Base-by-base conservation (phyloP, 306 rosid species). In the Pyrus pyrifolia region DNA sequence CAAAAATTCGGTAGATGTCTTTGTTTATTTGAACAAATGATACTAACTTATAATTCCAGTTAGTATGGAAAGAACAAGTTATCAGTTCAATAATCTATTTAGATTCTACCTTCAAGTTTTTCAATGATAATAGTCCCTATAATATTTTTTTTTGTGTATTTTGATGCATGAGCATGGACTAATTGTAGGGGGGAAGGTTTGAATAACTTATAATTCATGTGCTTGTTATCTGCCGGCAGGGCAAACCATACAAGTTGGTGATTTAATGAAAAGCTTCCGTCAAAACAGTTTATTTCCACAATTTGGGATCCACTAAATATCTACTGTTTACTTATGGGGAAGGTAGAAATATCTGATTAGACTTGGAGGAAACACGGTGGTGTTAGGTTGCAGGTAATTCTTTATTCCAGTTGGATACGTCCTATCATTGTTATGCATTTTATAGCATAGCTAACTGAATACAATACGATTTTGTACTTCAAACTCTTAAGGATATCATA, bases 241-340 rank as follows among this genome's bases (percentile, higher is more conserved):
- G 45, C 97, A 90, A 80, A 77, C 89, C 73, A 60, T 90, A 72
- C 91, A 88, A 69, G 84, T 89, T 57, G 98, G 97, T 76, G 94
- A 93, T 79, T 87, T 91, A 84, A 67, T 79, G 63, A 88, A 97
- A 81, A 83, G 88, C 96, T 75, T 90, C 91, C 29, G 91, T 91
- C 33, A 82, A 87, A 73, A 91, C 97, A 79, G 87, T 94, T 59
- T 94, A 91, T 80, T 87, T 88, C 49, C 73, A 85, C 97, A 3
- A 1, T 44, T 11, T 44, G 51, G 98, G 93, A 90, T 66, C 91
- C 98, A 19, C 83, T 93, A 71, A 90, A 87, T 84, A 79, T 90
- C 74, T 89, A 31, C 33, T 96, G 15, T 78, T 78, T 94, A 61
- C 98, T 90, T 87, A 88, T 23, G 23, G 23, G 23, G 91, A 86